Evolutionary conservation across 2,329 filamentous ascomycete species (phyloP).

Genomic region (Botryosphaeria dothidea): DNA sequence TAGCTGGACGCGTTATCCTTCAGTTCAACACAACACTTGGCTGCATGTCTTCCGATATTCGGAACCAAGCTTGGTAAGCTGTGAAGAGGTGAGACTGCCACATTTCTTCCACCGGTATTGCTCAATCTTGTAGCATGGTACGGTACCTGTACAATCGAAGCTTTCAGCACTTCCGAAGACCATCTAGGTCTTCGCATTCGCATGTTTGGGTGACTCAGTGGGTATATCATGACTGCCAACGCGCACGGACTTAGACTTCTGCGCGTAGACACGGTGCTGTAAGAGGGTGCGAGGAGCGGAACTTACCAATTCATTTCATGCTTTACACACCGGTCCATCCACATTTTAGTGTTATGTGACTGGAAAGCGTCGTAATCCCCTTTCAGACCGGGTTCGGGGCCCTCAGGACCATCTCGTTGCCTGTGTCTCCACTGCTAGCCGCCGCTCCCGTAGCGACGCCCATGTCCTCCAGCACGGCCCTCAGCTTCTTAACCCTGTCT

Average conservation of each 20-base stretch:
- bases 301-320: neutral
- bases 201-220: too few relatives aligned
- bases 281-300: neutral
- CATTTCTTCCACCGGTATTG: too few relatives aligned
- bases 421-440: neutral
- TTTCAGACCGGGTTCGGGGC: neutral
- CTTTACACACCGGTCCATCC: neutral
- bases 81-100: too few relatives aligned
- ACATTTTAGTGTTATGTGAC: too few relatives aligned
- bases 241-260: too few relatives aligned
- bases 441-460: slow-evolving; percentile 20
- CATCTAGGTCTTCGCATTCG: too few relatives aligned
- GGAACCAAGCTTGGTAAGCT: neutral
- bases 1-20: neutral
- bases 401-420: neutral
- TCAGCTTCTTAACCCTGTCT: slow-evolving; percentile 63
- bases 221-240: too few relatives aligned
- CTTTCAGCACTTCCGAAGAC: too few relatives aligned
- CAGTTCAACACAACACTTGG: neutral
- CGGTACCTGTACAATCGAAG: too few relatives aligned
- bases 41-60: neutral
- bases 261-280: too few relatives aligned
- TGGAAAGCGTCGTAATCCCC: neutral
- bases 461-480: slow-evolving; percentile 37
- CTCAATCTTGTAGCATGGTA: too few relatives aligned